A percentile compares a stretch with the other conserved stretches of the same genome.
Conservation (phyloP, 2,329 filamentous ascomycete species). For the Fusarium agapanthi region DNA sequence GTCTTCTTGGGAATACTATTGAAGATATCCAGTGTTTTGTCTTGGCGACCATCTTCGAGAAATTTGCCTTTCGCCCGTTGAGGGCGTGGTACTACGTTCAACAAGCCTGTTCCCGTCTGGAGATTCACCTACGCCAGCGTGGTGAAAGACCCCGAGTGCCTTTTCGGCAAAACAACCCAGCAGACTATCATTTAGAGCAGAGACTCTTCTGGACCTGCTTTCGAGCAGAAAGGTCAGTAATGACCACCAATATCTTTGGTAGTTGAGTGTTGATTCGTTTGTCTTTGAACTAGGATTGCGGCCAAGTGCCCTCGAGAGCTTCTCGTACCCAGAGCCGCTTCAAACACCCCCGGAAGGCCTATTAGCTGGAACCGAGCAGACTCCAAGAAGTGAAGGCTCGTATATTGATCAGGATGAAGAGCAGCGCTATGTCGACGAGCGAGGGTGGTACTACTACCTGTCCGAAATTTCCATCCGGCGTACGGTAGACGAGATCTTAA, state of each 20-base stretch:
- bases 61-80: slow-evolving; percentile 31
- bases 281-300: slow-evolving; percentile 8
- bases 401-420: neutral
- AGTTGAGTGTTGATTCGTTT: neutral
- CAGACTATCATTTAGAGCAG: slow-evolving; percentile 27
- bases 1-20: slow-evolving; percentile 29
- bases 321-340: slow-evolving; percentile 33
- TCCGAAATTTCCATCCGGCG: slow-evolving; percentile 34
- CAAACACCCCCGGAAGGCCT: slow-evolving; percentile 18
- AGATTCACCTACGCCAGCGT: neutral
- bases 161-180: neutral
- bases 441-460: slow-evolving; percentile 35
- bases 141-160: neutral
- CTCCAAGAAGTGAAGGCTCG: neutral
- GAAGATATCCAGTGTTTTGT: slow-evolving; percentile 41
- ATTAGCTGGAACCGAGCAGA: neutral
- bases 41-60: slow-evolving; percentile 36
- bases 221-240: slow-evolving; percentile 32
- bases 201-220: slow-evolving; percentile 38
- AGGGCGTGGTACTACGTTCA: slow-evolving; percentile 36
- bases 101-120: slow-evolving; percentile 24
- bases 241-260: neutral
- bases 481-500: slow-evolving; percentile 27
- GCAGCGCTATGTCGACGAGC: slow-evolving; percentile 2
- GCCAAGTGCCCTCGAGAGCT: slow-evolving; percentile 21